Conservation (phyloP, 208 protist species). For the Trypanosoma lewisi region DNA sequence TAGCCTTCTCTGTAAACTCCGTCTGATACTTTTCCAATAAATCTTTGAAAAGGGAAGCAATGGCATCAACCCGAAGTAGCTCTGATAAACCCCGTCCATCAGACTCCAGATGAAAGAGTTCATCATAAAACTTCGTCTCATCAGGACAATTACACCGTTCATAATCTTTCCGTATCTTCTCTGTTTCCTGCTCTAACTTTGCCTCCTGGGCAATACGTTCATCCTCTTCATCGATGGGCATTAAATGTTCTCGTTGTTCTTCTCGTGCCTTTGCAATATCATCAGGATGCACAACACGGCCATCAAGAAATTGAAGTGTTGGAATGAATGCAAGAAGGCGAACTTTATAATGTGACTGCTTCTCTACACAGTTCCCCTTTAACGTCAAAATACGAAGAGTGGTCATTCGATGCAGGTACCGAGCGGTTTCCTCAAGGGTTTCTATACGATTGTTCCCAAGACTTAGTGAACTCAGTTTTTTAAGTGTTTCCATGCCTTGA, state of each 20-base stretch:
- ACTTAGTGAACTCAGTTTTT: constrained; percentile 84
- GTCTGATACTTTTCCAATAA: constrained; percentile 64
- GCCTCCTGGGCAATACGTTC: constrained; percentile 32
- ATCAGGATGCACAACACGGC: constrained; percentile 34
- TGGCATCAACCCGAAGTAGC: constrained; percentile 55
- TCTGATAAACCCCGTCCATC: constrained; percentile 58
- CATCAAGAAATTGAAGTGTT: constrained; percentile 70
- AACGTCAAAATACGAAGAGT: constrained; percentile 86
- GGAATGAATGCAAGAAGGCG: constrained; percentile 76
- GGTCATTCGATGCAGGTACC: constrained; percentile 73
- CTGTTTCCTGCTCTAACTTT: constrained; percentile 44
- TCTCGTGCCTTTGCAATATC: constrained; percentile 62
- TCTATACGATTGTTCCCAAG: constrained; percentile 92
- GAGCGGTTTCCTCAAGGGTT: constrained; percentile 79
- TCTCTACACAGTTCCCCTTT: constrained; percentile 61
- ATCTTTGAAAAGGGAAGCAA: constrained; percentile 66
- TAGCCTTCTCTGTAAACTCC: constrained; percentile 82
- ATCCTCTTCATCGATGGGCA: constrained; percentile 82
- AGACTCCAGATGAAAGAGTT: constrained; percentile 55
- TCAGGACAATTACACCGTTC: constrained; percentile 81
- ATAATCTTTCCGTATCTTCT: constrained; percentile 47
- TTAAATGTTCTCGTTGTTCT: constrained; percentile 78
- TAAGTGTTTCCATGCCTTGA: constrained; percentile 64
- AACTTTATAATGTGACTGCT: constrained; percentile 55
- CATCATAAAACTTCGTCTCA: constrained; percentile 71